A percentile compares a stretch with the other conserved stretches of the same genome.
phyloP scores from a whole-genome alignment of 768 basidiomycete genomes.

The Pulveroboletus ravenelii region DNA sequence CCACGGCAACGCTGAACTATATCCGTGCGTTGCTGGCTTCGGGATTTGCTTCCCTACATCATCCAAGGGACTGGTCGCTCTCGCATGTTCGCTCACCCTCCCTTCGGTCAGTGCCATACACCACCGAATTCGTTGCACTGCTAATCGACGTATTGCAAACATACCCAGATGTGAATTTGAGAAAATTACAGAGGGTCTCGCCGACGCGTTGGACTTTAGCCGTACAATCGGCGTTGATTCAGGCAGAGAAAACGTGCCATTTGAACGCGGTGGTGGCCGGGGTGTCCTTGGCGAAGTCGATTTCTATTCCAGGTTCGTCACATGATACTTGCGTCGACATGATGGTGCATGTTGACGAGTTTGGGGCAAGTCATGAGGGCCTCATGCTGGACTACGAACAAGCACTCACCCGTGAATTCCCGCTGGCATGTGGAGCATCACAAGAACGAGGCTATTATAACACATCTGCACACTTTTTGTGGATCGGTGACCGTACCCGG shows the following conservation, averaged over 20 bases:
- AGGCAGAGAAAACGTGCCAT: constrained; percentile 40
- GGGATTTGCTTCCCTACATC: constrained; percentile 89
- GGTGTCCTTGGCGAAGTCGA: constrained; percentile 83
- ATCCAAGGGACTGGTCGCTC: constrained; percentile 89
- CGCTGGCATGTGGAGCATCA: constrained; percentile 26
- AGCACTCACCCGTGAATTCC: constrained; percentile 74
- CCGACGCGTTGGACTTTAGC: constrained; percentile 92
- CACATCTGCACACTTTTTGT: constrained; percentile 89
- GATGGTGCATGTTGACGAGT: neutral
- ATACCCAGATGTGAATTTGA: constrained; percentile 71
- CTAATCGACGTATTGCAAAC: constrained; percentile 13
- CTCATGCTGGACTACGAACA: constrained; percentile 90
- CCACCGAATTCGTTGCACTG: neutral
- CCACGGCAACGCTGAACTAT: constrained; percentile 89
- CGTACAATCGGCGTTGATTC: constrained; percentile 77
- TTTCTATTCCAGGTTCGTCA: constrained; percentile 78
- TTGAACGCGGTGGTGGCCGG: constrained; percentile 67
- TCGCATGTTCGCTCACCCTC: constrained; percentile 83
- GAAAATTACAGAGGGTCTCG: constrained; percentile 73
- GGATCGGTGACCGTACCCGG: constrained; percentile 96
- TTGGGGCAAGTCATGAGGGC: constrained; percentile 72
- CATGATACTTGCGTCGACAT: neutral
- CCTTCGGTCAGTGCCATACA: constrained; percentile 47
- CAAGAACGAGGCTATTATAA: constrained; percentile 63
- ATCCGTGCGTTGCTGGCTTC: constrained; percentile 84